Conservation (phyloP, 129 eudicot genomes). For the Flaveria linearis region DNA sequence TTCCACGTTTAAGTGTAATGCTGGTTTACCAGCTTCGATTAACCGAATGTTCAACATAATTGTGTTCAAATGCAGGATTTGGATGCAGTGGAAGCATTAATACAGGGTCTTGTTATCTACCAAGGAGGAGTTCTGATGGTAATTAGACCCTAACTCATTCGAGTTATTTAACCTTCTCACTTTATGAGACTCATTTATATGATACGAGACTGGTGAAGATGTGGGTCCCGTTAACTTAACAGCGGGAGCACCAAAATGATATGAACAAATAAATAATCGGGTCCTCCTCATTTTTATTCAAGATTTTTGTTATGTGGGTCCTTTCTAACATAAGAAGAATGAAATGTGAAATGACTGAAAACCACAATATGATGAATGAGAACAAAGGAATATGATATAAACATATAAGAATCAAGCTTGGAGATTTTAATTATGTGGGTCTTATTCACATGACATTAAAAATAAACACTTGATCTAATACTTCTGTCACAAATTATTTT, state of each 20-base stretch:
- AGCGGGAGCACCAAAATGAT: conserved; percentile 1
- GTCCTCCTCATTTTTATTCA: neutral
- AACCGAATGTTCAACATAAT: neutral
- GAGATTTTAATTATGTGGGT: neutral
- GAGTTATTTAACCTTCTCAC: conserved; percentile 4
- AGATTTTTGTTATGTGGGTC: neutral
- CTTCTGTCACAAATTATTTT: conserved; percentile 6
- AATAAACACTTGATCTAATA: conserved; percentile 7
- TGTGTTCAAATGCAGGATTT: conserved; percentile 62
- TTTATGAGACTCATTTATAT: neutral
- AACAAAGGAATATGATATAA: too few species aligned
- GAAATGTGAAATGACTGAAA: neutral
- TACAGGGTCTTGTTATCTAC: conserved; percentile 95
- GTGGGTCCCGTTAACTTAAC: conserved; percentile 11
- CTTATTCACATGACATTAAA: neutral
- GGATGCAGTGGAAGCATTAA: conserved; percentile 98
- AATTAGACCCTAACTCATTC: conserved; percentile 23
- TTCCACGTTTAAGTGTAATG: neutral
- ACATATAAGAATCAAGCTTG: neutral
- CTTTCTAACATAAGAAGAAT: neutral
- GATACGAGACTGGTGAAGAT: neutral
- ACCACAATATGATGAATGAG: too few species aligned
- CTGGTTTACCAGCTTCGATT: conserved; percentile 19
- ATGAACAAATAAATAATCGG: conserved; percentile 15
- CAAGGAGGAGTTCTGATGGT: conserved; percentile 99